phyloP scores from a whole-genome alignment of 495 filamentous ascomycete species.

The Hypoxylon perforatum region DNA sequence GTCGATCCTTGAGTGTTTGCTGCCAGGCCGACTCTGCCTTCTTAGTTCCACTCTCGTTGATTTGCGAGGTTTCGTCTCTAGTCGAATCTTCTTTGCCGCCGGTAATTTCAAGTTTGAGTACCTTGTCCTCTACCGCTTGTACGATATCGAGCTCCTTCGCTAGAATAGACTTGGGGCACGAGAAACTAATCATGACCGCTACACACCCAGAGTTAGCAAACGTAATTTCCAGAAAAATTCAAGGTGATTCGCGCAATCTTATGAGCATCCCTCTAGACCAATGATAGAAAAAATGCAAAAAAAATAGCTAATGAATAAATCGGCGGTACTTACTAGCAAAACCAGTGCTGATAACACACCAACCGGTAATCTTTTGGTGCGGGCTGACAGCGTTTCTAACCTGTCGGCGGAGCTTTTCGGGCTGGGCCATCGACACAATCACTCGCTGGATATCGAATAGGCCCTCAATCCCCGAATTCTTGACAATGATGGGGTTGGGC shows the following conservation, averaged over 20 bases:
- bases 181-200: slow-evolving; percentile 49
- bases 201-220: background rate
- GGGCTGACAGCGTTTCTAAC: slow-evolving; percentile 44
- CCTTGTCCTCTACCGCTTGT: slow-evolving; percentile 44
- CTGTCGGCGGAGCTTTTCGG: slow-evolving; percentile 45
- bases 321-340: slow-evolving; percentile 38
- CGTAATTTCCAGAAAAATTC: background rate
- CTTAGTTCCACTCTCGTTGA: background rate
- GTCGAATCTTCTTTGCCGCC: background rate
- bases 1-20: background rate
- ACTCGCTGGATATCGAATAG: slow-evolving; percentile 57
- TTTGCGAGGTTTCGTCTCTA: slow-evolving; percentile 16
- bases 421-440: slow-evolving; percentile 49
- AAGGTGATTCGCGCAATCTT: background rate
- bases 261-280: background rate
- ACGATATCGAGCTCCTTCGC: slow-evolving; percentile 52
- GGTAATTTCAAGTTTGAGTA: slow-evolving; percentile 32
- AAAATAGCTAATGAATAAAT: background rate
- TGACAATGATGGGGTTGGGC: slow-evolving; percentile 53
- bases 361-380: slow-evolving; percentile 46
- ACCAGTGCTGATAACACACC: slow-evolving; percentile 52
- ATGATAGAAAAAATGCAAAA: background rate
- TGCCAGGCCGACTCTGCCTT: slow-evolving; percentile 3
- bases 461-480: slow-evolving; percentile 52
- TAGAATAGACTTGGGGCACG: slow-evolving; percentile 47